These are phyloP conservation scores for Penicillium sp. DNA, from an alignment of 2,329 filamentous ascomycete genomes.

Conservation along the genomic window DNA sequence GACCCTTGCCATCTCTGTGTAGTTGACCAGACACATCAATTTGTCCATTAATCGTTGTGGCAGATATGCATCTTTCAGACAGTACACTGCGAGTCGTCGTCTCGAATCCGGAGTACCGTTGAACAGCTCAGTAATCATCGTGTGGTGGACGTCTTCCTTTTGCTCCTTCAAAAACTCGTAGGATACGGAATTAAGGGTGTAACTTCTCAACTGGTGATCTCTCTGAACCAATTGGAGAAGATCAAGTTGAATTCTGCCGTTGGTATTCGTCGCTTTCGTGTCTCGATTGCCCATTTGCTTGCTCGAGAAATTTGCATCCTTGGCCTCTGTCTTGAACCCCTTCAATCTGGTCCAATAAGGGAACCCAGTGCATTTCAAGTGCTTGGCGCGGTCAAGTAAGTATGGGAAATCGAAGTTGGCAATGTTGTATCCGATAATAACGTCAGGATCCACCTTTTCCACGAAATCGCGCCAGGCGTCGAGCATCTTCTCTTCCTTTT, in stretches of 20 bases:
- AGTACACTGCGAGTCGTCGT: conserved; percentile 88
- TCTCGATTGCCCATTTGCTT: conserved; percentile 98
- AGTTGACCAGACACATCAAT: conserved; percentile 96
- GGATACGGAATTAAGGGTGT: conserved; percentile 94
- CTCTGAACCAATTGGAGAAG: conserved; percentile 91
- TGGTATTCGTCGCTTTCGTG: conserved; percentile 90
- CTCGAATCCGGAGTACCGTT: conserved; percentile 93
- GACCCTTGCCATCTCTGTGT: conserved; percentile 99
- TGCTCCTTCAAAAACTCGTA: conserved; percentile 94
- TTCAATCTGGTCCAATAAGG: conserved; percentile 83
- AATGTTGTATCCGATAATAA: conserved; percentile 99
- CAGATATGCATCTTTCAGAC: conserved; percentile 93
- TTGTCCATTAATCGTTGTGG: conserved; percentile 96
- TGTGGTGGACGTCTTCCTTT: conserved; percentile 98
- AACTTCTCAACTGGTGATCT: conserved; percentile 92
- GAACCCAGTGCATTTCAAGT: conserved; percentile 76
- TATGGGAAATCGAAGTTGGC: conserved; percentile 98
- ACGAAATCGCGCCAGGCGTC: conserved; percentile 88
- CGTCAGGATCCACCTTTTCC: conserved; percentile 85
- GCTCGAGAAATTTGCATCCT: conserved; percentile 84
- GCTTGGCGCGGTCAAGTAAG: conserved; percentile 78
- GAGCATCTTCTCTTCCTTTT: conserved; percentile 84
- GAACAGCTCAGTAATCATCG: conserved; percentile 98
- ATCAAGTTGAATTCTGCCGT: conserved; percentile 88
- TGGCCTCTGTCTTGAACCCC: conserved; percentile 66